These are phyloP conservation scores for Aspergillus fischeri DNA, from an alignment of 2,329 filamentous ascomycete genomes.

Conservation along the genomic window DNA sequence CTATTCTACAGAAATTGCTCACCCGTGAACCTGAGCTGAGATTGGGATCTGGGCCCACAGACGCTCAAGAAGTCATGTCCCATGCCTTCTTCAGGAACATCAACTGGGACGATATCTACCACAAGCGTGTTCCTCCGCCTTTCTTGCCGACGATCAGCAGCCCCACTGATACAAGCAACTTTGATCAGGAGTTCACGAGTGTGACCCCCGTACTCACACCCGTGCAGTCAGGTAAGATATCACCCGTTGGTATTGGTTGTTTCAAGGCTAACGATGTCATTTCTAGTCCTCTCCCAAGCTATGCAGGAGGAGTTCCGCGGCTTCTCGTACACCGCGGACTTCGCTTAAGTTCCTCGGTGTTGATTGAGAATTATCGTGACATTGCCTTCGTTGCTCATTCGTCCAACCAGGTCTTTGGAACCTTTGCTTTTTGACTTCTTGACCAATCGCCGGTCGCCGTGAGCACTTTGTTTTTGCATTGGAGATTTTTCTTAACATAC, in stretches of 20 bases:
- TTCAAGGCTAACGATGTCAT: conserved; percentile 13
- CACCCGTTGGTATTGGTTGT: neutral
- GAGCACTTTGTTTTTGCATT: conserved; percentile 16
- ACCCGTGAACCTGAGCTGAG: conserved; percentile 92
- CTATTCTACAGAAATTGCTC: conserved; percentile 93
- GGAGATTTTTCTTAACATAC: conserved; percentile 23
- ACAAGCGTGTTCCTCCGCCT: conserved; percentile 85
- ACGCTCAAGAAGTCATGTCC: conserved; percentile 98
- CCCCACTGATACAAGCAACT: conserved; percentile 98
- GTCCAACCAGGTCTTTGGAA: conserved; percentile 13
- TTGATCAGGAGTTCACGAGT: conserved; percentile 97
- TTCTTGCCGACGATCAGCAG: conserved; percentile 88
- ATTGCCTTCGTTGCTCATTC: conserved; percentile 11
- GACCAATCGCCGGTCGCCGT: conserved; percentile 15
- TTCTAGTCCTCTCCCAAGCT: conserved; percentile 82
- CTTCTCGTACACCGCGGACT: conserved; percentile 95
- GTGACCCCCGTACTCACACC: conserved; percentile 96
- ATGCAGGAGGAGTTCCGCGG: conserved; percentile 99
- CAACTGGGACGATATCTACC: conserved; percentile 98
- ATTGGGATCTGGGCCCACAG: conserved; percentile 88
- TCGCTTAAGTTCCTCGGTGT: conserved; percentile 53
- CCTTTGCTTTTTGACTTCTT: conserved; percentile 15
- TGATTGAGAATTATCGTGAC: conserved; percentile 8
- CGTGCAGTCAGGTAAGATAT: conserved; percentile 81
- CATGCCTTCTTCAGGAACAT: conserved; percentile 97